Conservation (phyloP, 352 stramenopile genomes). For the Thraustotheca clavata region DNA sequence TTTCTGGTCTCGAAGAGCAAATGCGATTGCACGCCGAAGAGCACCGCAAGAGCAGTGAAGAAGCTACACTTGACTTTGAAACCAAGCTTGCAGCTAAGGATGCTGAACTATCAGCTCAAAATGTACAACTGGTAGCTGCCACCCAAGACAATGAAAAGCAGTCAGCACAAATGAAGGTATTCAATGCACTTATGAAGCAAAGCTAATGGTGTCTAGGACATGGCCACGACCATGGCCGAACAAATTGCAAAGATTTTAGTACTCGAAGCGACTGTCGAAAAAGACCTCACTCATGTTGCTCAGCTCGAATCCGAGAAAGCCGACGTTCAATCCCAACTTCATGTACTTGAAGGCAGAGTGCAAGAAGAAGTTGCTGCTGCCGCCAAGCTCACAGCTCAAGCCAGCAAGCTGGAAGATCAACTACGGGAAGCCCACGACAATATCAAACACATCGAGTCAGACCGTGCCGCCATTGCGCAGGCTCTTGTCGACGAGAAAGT, state of each 20-base stretch:
- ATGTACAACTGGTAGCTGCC: not conserved
- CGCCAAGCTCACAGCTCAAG: not conserved
- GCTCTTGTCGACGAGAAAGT: not conserved
- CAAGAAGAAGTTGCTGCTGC: not conserved
- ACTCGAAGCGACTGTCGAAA: too few species aligned
- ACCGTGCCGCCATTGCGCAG: not conserved
- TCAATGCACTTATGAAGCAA: not conserved
- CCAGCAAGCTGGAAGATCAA: not conserved
- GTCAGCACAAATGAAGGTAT: not conserved
- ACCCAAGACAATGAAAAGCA: not conserved
- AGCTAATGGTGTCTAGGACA: not conserved
- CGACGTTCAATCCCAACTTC: not conserved
- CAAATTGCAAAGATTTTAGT: not conserved
- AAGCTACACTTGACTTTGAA: not conserved
- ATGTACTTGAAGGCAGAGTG: constrained; percentile 2
- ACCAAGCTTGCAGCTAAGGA: not conserved
- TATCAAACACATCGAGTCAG: not conserved
- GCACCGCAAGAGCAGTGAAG: not conserved
- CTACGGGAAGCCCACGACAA: not conserved
- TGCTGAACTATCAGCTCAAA: not conserved
- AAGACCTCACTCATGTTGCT: not conserved
- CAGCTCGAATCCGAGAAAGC: not conserved
- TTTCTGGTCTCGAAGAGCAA: not conserved
- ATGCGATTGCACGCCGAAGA: not conserved
- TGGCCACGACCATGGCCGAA: not conserved